These are phyloP conservation scores for Daldinia decipiens DNA, from an alignment of 495 filamentous ascomycete genomes.

Conservation along the genomic window DNA sequence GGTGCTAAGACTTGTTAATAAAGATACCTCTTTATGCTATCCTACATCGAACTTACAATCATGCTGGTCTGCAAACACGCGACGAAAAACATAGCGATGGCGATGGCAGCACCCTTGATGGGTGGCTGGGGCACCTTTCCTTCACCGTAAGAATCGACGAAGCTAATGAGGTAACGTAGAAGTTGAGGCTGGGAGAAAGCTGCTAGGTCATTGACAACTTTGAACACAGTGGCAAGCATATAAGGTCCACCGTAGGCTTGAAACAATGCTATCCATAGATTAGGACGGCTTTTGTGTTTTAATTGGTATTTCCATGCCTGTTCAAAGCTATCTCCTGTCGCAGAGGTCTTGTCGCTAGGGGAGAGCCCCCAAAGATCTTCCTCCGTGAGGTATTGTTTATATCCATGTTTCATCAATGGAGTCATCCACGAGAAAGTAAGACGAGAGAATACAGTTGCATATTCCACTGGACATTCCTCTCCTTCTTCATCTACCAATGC, in stretches of 20 bases:
- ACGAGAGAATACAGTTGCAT: slow-evolving; percentile 92
- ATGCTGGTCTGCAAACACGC: slow-evolving; percentile 81
- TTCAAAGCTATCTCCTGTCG: slow-evolving; percentile 73
- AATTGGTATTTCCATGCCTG: slow-evolving; percentile 81
- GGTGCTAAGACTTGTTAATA: slow-evolving; percentile 71
- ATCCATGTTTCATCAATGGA: slow-evolving; percentile 94
- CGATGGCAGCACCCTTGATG: slow-evolving; percentile 85
- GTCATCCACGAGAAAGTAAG: slow-evolving; percentile 99
- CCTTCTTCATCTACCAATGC: slow-evolving; percentile 77
- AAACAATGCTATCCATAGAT: slow-evolving; percentile 92
- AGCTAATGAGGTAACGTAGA: slow-evolving; percentile 83
- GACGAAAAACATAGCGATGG: slow-evolving; percentile 89
- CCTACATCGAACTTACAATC: slow-evolving; percentile 48
- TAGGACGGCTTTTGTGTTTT: slow-evolving; percentile 74
- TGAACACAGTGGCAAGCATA: slow-evolving; percentile 80
- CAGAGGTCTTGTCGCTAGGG: slow-evolving; percentile 77
- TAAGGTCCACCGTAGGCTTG: slow-evolving; percentile 87
- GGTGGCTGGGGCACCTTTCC: slow-evolving; percentile 74
- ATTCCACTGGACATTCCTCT: slow-evolving; percentile 93
- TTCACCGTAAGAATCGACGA: slow-evolving; percentile 79
- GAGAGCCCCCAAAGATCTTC: slow-evolving; percentile 97
- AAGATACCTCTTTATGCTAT: not conserved
- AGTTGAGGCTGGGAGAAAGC: slow-evolving; percentile 94
- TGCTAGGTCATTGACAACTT: slow-evolving; percentile 82
- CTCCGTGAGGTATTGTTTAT: slow-evolving; percentile 90